Base-by-base conservation (phyloP, 306 rosid species). In the Dryas octopetala region DNA sequence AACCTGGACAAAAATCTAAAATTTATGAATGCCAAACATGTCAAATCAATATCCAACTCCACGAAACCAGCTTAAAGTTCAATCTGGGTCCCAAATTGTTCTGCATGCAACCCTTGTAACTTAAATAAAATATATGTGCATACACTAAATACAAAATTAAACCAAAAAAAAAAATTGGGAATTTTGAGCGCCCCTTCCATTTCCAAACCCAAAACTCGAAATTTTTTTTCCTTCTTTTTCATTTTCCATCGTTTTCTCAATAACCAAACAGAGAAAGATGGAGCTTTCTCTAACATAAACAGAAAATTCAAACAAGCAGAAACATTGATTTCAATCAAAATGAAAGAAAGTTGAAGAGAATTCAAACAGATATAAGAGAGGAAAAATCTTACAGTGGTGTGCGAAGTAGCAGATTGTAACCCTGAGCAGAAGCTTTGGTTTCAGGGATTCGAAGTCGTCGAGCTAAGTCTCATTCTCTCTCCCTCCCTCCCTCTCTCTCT, bases 371-470 rank as follows among this genome's bases (percentile, higher is more conserved):
- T 26, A 47, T 32, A 11, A 76, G 50, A 70, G 59, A 32, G 74
- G 47, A 15, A 58, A 78, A 78, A 73, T 60, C 91, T 76, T 82
- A 83, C 89, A 55, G 4, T 66, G 75, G 65, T 65, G 51, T 26
- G 67, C 43, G 6, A 57, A 44, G 73, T 65, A 66, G 66, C 45
- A 28, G 69, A 70, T 13, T 10, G 32, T 32, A 71, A 54, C 66
- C 80, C 71, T 26, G 17, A 28, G 68, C 73, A 75, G 78, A 72
- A 75, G 77, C 57, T 79, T 73, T 48, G 73, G 71, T 40, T 77
- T 87, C 78, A 82, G 85, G 68, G 68, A 43, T 53, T 48, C 64
- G 69, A 82, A 80, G 76, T 60, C 88, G 80, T 73, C 85, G 75
- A 87, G 77, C 77, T 70, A 74, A 84, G 86, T 78, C 73, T 73